Percentiles rank a stretch among this genome's conserved stretches.
phyloP scores from a whole-genome alignment of 305 asterid species.

The Withania somnifera region DNA sequence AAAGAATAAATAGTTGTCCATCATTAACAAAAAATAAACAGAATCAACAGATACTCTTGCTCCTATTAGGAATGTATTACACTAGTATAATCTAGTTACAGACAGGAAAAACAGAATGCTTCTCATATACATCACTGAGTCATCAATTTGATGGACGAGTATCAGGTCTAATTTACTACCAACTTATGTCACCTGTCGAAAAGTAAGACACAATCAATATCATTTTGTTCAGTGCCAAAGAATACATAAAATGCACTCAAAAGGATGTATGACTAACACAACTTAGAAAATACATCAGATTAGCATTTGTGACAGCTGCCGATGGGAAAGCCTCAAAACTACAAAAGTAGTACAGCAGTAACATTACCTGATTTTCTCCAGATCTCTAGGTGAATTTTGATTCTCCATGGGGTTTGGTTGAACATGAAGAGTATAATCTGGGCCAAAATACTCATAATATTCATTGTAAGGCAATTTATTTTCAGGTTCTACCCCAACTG shows the following conservation, averaged over 20 bases:
- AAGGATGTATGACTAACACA: background rate
- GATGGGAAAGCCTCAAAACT: background rate
- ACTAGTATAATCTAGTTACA: background rate
- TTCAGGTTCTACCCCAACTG: conserved; percentile 81
- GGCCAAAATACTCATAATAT: conserved; percentile 84
- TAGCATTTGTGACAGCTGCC: background rate
- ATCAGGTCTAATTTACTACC: background rate
- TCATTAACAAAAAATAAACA: background rate
- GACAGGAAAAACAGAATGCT: background rate
- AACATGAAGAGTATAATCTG: conserved; percentile 81
- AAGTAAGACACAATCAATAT: background rate
- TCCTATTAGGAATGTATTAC: background rate
- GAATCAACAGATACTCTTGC: background rate
- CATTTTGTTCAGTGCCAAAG: background rate
- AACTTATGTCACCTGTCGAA: background rate
- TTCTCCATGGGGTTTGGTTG: conserved; percentile 63
- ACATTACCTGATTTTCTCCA: conserved; percentile 65
- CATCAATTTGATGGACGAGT: background rate
- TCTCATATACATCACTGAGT: background rate
- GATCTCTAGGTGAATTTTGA: conserved; percentile 45
- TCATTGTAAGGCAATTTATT: conserved; percentile 77
- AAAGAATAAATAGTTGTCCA: background rate
- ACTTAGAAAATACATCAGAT: background rate
- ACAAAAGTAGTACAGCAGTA: background rate
- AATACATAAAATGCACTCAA: background rate